Percentiles rank a stretch among this genome's conserved stretches.
Evolutionary conservation across 2,329 filamentous ascomycete species (phyloP).

Genomic region (Colletotrichum abscissum): DNA sequence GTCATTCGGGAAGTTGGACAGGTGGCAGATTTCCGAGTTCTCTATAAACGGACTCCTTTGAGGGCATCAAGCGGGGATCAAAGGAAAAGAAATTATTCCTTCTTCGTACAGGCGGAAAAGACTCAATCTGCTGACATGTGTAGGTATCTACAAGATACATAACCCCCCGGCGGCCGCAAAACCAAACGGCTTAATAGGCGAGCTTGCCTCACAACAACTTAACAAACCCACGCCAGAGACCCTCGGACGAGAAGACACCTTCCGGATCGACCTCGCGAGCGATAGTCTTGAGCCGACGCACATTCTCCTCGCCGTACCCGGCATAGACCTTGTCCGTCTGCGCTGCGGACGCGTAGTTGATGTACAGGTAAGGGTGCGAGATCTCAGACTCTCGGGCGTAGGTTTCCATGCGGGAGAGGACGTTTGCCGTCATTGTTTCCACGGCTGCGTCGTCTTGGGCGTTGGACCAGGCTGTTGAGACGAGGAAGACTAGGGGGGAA

Average conservation of each 20-base stretch:
- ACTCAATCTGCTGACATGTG: no score
- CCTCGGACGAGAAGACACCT: background rate
- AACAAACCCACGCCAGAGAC: slow-evolving; percentile 10
- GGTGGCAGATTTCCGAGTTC: no score
- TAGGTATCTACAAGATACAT: no score
- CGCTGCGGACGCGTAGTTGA: slow-evolving; percentile 53
- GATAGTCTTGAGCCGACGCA: slow-evolving; percentile 40
- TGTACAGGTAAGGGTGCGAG: slow-evolving; percentile 43
- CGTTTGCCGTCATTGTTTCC: slow-evolving; percentile 26
- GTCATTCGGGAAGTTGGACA: no score
- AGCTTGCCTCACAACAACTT: slow-evolving; percentile 3
- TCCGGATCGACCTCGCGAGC: background rate
- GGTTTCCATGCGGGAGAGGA: slow-evolving; percentile 31
- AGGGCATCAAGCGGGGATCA: no score
- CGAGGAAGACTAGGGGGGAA: slow-evolving; percentile 30
- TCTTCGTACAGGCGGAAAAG: no score
- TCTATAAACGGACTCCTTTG: no score
- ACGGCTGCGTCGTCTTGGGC: slow-evolving; percentile 35
- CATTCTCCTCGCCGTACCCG: slow-evolving; percentile 51
- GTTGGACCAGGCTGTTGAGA: slow-evolving; percentile 38
- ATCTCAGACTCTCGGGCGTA: slow-evolving; percentile 31
- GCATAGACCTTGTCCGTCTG: slow-evolving; percentile 49
- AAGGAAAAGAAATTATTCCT: no score
- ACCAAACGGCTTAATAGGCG: no score
- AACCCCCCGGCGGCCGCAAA: no score